phyloP scores from a whole-genome alignment of 495 filamentous ascomycete genomes.

The Penicillium taxi region DNA sequence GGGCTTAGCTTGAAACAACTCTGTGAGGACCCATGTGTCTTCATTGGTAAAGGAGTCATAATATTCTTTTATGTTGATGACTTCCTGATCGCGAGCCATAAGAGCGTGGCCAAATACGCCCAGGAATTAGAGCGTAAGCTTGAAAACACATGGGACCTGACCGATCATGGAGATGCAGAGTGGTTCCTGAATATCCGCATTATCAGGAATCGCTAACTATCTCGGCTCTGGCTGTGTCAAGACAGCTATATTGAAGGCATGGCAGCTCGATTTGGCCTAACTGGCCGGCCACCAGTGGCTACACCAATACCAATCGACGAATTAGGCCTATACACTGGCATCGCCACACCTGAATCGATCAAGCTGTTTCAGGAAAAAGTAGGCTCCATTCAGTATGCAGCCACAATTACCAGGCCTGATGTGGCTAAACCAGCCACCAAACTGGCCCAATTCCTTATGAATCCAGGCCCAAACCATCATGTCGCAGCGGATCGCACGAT shows the following conservation, averaged over 20 bases:
- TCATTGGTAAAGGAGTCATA: slow-evolving; percentile 9
- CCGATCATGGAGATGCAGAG: slow-evolving; percentile 6
- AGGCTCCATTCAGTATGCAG: slow-evolving; percentile 18
- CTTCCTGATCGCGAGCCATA: slow-evolving; percentile 8
- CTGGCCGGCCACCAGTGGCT: neutral
- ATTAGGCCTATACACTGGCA: neutral
- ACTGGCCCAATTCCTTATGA: slow-evolving; percentile 15
- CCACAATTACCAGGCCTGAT: slow-evolving; percentile 17
- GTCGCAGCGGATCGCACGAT: slow-evolving; percentile 7
- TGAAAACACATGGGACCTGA: slow-evolving; percentile 2
- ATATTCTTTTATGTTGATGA: slow-evolving; percentile 24
- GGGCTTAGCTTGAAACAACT: slow-evolving; percentile 14
- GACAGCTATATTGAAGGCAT: slow-evolving; percentile 16
- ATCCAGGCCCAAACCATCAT: slow-evolving; percentile 12
- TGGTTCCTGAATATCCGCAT: slow-evolving; percentile 17
- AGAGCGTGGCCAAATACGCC: neutral
- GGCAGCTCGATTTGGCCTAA: slow-evolving; percentile 9
- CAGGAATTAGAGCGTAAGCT: slow-evolving; percentile 3
- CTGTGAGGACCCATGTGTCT: slow-evolving; percentile 14
- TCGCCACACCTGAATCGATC: slow-evolving; percentile 1
- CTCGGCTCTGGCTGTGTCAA: slow-evolving; percentile 13
- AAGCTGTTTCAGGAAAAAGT: slow-evolving; percentile 18
- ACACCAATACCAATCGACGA: slow-evolving; percentile 6
- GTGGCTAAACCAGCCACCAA: slow-evolving; percentile 5
- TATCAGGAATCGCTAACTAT: slow-evolving; percentile 4